These are phyloP conservation scores for Dionaea muscipula DNA, from an alignment of 179 eudicot genomes.

Conservation along the genomic window DNA sequence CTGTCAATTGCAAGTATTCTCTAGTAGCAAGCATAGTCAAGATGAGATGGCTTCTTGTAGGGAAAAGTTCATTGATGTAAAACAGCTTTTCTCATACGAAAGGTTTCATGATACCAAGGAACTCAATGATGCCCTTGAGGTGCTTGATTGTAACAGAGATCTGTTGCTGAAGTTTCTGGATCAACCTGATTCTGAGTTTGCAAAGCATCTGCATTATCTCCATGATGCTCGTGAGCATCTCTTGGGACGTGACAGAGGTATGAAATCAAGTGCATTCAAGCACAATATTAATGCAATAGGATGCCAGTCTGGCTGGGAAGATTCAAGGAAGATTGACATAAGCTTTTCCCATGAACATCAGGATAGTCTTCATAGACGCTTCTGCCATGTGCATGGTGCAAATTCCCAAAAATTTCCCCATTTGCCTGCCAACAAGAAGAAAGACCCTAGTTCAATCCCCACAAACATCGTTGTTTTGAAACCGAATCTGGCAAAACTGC, in stretches of 20 bases:
- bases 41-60: constrained; percentile 37
- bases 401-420: constrained; percentile 24
- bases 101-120: constrained; percentile 39
- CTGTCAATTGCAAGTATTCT: constrained; percentile 17
- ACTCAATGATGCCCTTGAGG: constrained; percentile 36
- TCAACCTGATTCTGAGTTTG: constrained; percentile 53
- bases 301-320: constrained; percentile 27
- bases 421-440: constrained; percentile 17
- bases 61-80: constrained; percentile 44
- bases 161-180: constrained; percentile 41
- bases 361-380: constrained; percentile 21
- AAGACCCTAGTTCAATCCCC: constrained; percentile 21
- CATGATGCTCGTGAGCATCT: constrained; percentile 28
- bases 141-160: constrained; percentile 44
- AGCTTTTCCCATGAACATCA: constrained; percentile 25
- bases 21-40: constrained; percentile 23
- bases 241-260: constrained; percentile 22
- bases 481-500: constrained; percentile 53
- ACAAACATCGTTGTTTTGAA: constrained; percentile 79
- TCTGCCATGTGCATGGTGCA: constrained; percentile 16
- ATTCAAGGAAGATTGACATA: constrained; percentile 24
- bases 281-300: constrained; percentile 34
- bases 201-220: constrained; percentile 47
- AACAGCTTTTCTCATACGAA: constrained; percentile 39
- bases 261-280: constrained; percentile 28